Conservation (phyloP, 2,329 filamentous ascomycete genomes). For the Penicillium polonicum region DNA sequence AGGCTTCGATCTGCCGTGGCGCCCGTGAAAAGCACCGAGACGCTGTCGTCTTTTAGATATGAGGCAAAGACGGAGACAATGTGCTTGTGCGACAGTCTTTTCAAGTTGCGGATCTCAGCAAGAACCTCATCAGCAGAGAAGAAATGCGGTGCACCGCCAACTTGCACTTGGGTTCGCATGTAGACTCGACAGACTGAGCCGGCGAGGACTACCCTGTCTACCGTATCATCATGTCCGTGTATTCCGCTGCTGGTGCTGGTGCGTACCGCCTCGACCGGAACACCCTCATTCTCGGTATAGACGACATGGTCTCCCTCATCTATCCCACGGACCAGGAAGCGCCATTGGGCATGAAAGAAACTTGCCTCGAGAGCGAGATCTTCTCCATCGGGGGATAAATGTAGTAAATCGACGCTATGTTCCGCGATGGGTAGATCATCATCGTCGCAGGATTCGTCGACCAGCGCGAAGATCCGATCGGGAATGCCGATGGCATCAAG, state of each 20-base stretch:
- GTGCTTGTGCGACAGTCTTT: slow-evolving; percentile 45
- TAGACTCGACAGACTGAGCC: slow-evolving; percentile 36
- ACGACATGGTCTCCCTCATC: slow-evolving; percentile 57
- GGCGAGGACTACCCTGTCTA: slow-evolving; percentile 44
- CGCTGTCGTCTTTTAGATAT: slow-evolving; percentile 44
- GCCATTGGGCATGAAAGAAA: slow-evolving; percentile 61
- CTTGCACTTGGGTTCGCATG: slow-evolving; percentile 40
- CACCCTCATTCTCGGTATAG: slow-evolving; percentile 59
- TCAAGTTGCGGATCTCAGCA: slow-evolving; percentile 40
- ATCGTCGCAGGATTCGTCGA: slow-evolving; percentile 62
- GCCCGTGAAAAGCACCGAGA: slow-evolving; percentile 46
- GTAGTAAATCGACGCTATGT: slow-evolving; percentile 55
- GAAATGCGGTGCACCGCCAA: slow-evolving; percentile 39
- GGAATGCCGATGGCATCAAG: slow-evolving; percentile 60
- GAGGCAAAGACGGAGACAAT: slow-evolving; percentile 46
- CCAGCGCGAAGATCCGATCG: slow-evolving; percentile 61
- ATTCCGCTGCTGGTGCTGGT: slow-evolving; percentile 36
- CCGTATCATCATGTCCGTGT: slow-evolving; percentile 32
- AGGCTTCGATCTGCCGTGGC: slow-evolving; percentile 41
- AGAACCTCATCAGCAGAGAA: slow-evolving; percentile 43
- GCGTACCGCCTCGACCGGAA: slow-evolving; percentile 57
- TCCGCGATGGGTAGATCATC: slow-evolving; percentile 59
- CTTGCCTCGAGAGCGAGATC: slow-evolving; percentile 49
- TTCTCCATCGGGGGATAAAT: slow-evolving; percentile 52
- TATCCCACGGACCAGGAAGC: slow-evolving; percentile 57